These are phyloP conservation scores for Hyaloscypha hepaticicola DNA, from an alignment of 495 filamentous ascomycete species.

Conservation along the genomic window DNA sequence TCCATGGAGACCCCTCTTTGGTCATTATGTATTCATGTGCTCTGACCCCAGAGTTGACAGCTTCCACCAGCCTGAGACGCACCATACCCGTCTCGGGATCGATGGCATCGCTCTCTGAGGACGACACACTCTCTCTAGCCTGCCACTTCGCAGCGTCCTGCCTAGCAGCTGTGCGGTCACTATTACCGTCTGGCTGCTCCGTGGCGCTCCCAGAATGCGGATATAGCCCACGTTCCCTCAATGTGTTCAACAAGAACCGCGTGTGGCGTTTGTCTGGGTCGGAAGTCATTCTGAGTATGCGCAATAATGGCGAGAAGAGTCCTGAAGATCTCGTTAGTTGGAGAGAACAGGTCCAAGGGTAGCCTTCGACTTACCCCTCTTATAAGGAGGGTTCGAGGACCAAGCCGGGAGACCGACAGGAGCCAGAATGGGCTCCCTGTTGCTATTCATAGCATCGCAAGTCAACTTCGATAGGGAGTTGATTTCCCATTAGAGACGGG, in stretches of 20 bases:
- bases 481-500: constrained; percentile 10
- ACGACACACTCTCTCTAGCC: constrained; percentile 1
- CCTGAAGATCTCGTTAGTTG: constrained; percentile 6
- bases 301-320: constrained; percentile 4
- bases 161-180: constrained; percentile 1
- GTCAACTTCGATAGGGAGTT: constrained; percentile 6
- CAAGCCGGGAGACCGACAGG: constrained; percentile 1
- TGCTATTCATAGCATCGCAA: constrained; percentile 12
- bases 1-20: constrained; percentile 12
- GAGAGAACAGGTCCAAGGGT: constrained; percentile 3
- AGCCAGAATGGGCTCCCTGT: constrained; percentile 1
- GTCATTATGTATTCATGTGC: constrained; percentile 8
- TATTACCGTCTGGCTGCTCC: constrained; percentile 7
- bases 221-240: constrained; percentile 13
- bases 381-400: constrained; percentile 7
- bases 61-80: constrained; percentile 8
- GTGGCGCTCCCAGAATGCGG: constrained; percentile 2
- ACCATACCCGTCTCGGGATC: constrained; percentile 5
- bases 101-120: constrained; percentile 1
- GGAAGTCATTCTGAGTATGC: constrained; percentile 11
- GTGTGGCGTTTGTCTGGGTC: constrained; percentile 8
- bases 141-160: not conserved
- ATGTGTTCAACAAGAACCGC: constrained; percentile 4
- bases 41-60: constrained; percentile 7
- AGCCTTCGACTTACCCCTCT: constrained; percentile 8